A percentile compares a stretch with the other conserved stretches of the same genome.
Conservation (phyloP, 2,329 filamentous ascomycete species). For the Teratosphaeria epicoccoides region DNA sequence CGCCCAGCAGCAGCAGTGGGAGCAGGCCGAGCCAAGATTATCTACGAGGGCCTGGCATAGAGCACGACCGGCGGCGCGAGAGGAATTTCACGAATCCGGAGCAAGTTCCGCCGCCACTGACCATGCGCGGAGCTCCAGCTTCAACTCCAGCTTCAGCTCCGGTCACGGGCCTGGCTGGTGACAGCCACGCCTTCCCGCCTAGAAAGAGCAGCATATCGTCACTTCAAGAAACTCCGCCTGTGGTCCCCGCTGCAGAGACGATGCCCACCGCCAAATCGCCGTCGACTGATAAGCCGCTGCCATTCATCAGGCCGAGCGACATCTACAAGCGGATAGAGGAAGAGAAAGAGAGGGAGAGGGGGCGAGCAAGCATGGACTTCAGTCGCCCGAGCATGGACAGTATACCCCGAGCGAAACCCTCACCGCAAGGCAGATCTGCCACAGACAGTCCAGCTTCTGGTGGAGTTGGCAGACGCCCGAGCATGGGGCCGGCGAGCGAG, state of each 20-base stretch:
- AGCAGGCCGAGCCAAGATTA: slow-evolving; percentile 6
- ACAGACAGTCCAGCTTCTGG: slow-evolving; percentile 4
- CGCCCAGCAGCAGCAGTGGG: slow-evolving; percentile 1
- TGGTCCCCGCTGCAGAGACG: slow-evolving; percentile 7
- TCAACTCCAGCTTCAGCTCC: slow-evolving; percentile 27
- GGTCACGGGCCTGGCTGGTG: slow-evolving; percentile 9
- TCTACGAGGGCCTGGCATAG: not conserved
- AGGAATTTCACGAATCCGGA: slow-evolving; percentile 43
- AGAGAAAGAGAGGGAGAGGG: slow-evolving; percentile 48
- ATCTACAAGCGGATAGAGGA: slow-evolving; percentile 65
- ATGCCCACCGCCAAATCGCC: not conserved
- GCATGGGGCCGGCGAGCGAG: slow-evolving; percentile 14
- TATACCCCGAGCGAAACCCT: slow-evolving; percentile 9
- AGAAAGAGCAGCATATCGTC: slow-evolving; percentile 51
- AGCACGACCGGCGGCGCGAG: not conserved
- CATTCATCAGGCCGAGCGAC: slow-evolving; percentile 64
- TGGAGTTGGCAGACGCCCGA: slow-evolving; percentile 6
- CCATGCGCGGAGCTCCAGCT: slow-evolving; percentile 32
- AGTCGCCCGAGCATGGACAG: slow-evolving; percentile 48
- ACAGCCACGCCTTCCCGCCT: slow-evolving; percentile 40
- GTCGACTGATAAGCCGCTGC: slow-evolving; percentile 40
- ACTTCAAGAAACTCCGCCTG: slow-evolving; percentile 2
- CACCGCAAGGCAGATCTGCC: not conserved
- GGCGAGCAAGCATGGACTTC: slow-evolving; percentile 48
- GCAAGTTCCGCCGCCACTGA: slow-evolving; percentile 38